These are phyloP conservation scores for Ambrosia artemisiifolia DNA, from an alignment of 129 eudicot species.

Conservation along the genomic window DNA sequence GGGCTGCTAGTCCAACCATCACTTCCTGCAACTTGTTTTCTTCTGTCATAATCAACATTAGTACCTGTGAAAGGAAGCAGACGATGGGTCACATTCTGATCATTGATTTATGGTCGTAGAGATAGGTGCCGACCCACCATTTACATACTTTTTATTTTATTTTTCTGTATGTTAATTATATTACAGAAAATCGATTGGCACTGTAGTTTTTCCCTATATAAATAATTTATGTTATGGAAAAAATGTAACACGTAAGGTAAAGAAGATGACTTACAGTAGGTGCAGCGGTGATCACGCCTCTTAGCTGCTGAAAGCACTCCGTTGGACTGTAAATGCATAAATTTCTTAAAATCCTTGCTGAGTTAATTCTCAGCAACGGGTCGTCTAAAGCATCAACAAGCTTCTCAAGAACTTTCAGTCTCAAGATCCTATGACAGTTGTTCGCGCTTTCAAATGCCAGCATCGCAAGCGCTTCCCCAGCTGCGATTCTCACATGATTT, in stretches of 20 bases:
- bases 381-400: conserved; percentile 60
- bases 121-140: not conserved
- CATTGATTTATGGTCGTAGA: too few species aligned
- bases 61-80: conserved; percentile 40
- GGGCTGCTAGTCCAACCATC: conserved; percentile 80
- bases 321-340: conserved; percentile 65
- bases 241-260: not conserved
- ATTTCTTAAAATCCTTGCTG: conserved; percentile 66
- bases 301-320: conserved; percentile 49
- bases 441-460: conserved; percentile 62
- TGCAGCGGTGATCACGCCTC: conserved; percentile 50
- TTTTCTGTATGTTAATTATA: too few species aligned
- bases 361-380: conserved; percentile 53
- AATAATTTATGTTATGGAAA: too few species aligned
- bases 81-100: not conserved
- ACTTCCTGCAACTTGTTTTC: conserved; percentile 80
- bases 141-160: too few species aligned
- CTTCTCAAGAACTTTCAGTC: conserved; percentile 33
- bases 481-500: conserved; percentile 57
- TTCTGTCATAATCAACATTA: conserved; percentile 58
- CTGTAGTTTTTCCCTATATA: too few species aligned
- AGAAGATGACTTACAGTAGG: conserved; percentile 56
- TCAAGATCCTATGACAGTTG: conserved; percentile 53
- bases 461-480: conserved; percentile 93
- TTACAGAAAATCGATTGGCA: too few species aligned